Conservation (phyloP, 208 protist species). For the Zelonia costaricensis region DNA sequence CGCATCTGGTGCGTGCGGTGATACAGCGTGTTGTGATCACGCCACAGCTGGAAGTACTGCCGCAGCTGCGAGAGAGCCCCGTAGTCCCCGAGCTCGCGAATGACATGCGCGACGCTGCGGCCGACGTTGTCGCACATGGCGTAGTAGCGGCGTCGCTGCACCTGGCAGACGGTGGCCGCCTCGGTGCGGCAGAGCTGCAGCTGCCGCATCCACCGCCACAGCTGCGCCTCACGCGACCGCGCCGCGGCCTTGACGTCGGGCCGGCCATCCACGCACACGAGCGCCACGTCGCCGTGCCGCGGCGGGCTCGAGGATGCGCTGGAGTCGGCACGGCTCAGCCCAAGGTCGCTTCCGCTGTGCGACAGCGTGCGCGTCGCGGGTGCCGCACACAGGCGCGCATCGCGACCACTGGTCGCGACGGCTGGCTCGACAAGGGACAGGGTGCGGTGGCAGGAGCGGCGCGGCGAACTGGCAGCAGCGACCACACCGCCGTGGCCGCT, state of each 20-base stretch:
- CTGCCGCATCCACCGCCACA: constrained; percentile 50
- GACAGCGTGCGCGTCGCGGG: too few species aligned
- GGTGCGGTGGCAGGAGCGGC: neutral
- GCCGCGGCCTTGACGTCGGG: constrained; percentile 34
- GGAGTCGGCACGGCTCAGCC: too few species aligned
- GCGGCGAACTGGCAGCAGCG: neutral
- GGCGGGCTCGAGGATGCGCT: too few species aligned
- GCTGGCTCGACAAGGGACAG: neutral
- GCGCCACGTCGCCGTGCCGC: neutral
- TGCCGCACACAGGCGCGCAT: neutral
- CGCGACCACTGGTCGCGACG: too few species aligned
- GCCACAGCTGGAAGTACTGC: constrained; percentile 51
- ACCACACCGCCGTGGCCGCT: neutral
- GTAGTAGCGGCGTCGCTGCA: constrained; percentile 68
- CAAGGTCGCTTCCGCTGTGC: too few species aligned
- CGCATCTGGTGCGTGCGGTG: constrained; percentile 56
- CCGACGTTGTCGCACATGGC: constrained; percentile 36
- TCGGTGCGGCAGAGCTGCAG: constrained; percentile 47
- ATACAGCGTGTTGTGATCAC: constrained; percentile 43
- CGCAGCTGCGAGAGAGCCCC: constrained; percentile 27
- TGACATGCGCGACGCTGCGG: constrained; percentile 38
- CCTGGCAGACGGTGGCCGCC: constrained; percentile 54
- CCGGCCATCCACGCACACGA: constrained; percentile 49
- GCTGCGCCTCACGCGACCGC: constrained; percentile 32
- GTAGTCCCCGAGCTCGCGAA: constrained; percentile 46